These are phyloP conservation scores for Scytalidium lignicola DNA, from an alignment of 2,329 filamentous ascomycete species.

Conservation along the genomic window DNA sequence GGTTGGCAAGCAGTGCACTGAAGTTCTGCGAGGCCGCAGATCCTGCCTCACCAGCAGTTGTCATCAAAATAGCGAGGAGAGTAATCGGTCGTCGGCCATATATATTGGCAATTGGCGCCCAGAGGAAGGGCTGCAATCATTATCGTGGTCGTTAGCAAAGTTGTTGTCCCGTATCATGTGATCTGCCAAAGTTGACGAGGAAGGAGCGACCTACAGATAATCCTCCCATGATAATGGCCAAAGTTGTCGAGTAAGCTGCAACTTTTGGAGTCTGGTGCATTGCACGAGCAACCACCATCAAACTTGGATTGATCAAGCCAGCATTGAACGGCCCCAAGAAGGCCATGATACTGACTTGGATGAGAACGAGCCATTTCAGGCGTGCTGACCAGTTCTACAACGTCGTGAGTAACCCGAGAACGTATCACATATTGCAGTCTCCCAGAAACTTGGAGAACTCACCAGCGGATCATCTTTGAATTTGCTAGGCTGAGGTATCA, in stretches of 20 bases:
- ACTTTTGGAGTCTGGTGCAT: constrained; percentile 26
- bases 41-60: background rate
- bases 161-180: background rate
- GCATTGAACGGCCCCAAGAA: constrained; percentile 25
- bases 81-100: constrained; percentile 7
- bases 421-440: background rate
- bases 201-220: background rate
- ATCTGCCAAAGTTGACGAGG: background rate
- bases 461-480: constrained; percentile 21
- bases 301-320: constrained; percentile 28
- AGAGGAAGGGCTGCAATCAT: constrained; percentile 20
- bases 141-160: background rate
- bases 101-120: constrained; percentile 5
- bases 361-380: constrained; percentile 18
- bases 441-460: background rate
- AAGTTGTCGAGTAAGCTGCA: constrained; percentile 25
- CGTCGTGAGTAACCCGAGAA: background rate
- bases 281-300: constrained; percentile 23
- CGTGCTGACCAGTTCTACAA: constrained; percentile 20
- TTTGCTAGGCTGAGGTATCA: constrained; percentile 20
- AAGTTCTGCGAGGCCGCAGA: constrained; percentile 3
- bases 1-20: constrained; percentile 4
- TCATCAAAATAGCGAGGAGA: constrained; percentile 5
- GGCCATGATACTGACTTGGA: constrained; percentile 29
- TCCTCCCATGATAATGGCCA: constrained; percentile 30